A percentile compares a stretch with the other conserved stretches of the same genome.
Conservation (phyloP, 805 yeast species). For the Clavispora phyllophila region DNA sequence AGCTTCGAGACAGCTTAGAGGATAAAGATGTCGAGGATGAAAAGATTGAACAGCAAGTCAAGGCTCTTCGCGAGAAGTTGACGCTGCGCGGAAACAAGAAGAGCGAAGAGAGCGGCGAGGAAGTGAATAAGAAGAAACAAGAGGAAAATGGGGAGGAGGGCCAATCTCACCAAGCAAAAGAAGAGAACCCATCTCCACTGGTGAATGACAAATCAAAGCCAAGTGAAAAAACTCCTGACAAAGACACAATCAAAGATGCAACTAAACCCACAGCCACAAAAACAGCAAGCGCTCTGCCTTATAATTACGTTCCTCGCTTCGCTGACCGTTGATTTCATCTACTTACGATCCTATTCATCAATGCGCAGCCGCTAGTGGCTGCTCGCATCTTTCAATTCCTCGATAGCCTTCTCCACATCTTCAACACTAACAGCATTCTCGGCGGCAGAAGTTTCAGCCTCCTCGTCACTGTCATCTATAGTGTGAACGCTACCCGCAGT, state of each 20-base stretch:
- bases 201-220: too few relatives aligned
- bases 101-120: not conserved
- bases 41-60: slow-evolving; percentile 20
- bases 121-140: not conserved
- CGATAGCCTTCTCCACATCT: not conserved
- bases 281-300: not conserved
- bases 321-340: not conserved
- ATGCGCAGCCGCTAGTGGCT: not conserved
- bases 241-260: too few relatives aligned
- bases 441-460: not conserved
- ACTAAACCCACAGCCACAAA: too few relatives aligned
- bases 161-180: too few relatives aligned
- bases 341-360: not conserved
- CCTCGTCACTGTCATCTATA: not conserved
- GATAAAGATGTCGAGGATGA: slow-evolving; percentile 39
- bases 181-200: too few relatives aligned
- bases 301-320: slow-evolving; percentile 6
- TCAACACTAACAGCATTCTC: not conserved
- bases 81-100: not conserved
- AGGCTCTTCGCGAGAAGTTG: slow-evolving; percentile 17
- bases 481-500: not conserved
- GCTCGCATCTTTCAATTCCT: not conserved
- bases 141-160: not conserved
- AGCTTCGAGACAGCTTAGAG: slow-evolving; percentile 47
- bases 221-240: too few relatives aligned